Evolutionary conservation across 2,329 filamentous ascomycete species (phyloP).

Genomic region (Claviceps sp.): DNA sequence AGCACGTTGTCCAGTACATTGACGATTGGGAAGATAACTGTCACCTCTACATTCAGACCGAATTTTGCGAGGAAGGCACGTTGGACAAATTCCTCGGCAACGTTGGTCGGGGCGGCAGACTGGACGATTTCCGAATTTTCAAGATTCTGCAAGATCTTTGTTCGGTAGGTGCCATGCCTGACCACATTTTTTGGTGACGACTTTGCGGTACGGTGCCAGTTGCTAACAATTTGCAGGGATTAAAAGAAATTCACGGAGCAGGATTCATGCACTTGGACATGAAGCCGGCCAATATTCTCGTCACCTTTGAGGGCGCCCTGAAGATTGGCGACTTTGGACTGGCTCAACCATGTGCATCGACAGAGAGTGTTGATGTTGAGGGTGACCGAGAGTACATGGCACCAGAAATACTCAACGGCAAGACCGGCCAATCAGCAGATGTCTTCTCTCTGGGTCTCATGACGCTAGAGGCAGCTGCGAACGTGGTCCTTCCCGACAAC

Average conservation of each 20-base stretch:
- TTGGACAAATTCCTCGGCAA: constrained; percentile 75
- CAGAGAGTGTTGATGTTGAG: constrained; percentile 69
- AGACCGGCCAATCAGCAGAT: constrained; percentile 82
- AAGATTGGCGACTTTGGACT: constrained; percentile 83
- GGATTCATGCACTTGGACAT: constrained; percentile 78
- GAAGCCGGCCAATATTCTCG: constrained; percentile 74
- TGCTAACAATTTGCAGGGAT: constrained; percentile 42
- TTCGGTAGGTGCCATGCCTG: constrained; percentile 46
- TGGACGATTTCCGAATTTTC: constrained; percentile 98
- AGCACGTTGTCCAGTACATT: constrained; percentile 74
- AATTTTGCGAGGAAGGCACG: constrained; percentile 91
- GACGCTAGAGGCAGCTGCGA: constrained; percentile 86
- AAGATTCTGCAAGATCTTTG: constrained; percentile 85
- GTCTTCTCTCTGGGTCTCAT: constrained; percentile 91
- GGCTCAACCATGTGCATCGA: constrained; percentile 66
- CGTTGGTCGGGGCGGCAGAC: constrained; percentile 66
- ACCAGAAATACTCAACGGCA: constrained; percentile 76
- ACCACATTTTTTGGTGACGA: neutral
- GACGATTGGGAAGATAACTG: constrained; percentile 79
- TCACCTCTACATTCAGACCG: constrained; percentile 91
- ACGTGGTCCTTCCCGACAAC: constrained; percentile 87
- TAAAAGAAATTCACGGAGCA: constrained; percentile 79
- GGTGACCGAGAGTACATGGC: constrained; percentile 95
- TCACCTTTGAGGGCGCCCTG: constrained; percentile 66
- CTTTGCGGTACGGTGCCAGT: neutral